Percentiles rank a stretch among this genome's conserved stretches.
phyloP scores from a whole-genome alignment of 805 yeast species.

The Wickerhamiella dianesei region DNA sequence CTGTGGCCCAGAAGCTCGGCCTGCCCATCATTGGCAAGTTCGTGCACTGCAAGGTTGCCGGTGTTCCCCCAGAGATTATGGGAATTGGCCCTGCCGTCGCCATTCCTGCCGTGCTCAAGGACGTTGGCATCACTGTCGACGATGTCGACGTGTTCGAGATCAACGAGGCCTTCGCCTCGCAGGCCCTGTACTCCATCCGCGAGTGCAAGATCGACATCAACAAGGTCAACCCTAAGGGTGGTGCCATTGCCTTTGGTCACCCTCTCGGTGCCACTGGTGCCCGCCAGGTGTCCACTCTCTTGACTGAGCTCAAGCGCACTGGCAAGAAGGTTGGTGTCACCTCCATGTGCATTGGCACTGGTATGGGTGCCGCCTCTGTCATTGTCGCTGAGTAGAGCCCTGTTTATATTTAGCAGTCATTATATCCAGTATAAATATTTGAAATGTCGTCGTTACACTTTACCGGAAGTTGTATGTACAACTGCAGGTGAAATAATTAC shows the following conservation, averaged over 20 bases:
- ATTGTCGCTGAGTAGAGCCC: constrained; percentile 53
- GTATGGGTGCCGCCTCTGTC: constrained; percentile 95
- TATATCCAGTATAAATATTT: neutral
- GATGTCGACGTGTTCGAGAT: constrained; percentile 74
- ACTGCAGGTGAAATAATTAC: neutral
- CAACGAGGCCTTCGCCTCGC: constrained; percentile 96
- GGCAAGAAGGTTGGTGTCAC: constrained; percentile 77
- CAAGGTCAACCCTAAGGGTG: constrained; percentile 84
- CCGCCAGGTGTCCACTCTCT: constrained; percentile 78
- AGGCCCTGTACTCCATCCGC: constrained; percentile 64
- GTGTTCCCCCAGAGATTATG: constrained; percentile 96
- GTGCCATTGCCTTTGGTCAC: constrained; percentile 94
- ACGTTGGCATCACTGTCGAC: constrained; percentile 41
- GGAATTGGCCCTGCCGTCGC: constrained; percentile 97
- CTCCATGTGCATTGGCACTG: constrained; percentile 96
- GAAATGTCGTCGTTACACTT: neutral
- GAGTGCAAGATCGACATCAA: constrained; percentile 50
- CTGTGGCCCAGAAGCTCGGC: constrained; percentile 61
- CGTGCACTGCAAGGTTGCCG: constrained; percentile 65
- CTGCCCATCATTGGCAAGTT: constrained; percentile 68
- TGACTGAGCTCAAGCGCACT: constrained; percentile 55
- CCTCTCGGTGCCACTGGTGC: constrained; percentile 89
- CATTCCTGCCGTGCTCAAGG: constrained; percentile 67
- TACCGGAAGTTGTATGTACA: neutral
- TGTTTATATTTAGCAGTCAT: neutral